These are phyloP conservation scores for Adansonia digitata DNA, from an alignment of 345 rosid genomes.

Conservation along the genomic window DNA sequence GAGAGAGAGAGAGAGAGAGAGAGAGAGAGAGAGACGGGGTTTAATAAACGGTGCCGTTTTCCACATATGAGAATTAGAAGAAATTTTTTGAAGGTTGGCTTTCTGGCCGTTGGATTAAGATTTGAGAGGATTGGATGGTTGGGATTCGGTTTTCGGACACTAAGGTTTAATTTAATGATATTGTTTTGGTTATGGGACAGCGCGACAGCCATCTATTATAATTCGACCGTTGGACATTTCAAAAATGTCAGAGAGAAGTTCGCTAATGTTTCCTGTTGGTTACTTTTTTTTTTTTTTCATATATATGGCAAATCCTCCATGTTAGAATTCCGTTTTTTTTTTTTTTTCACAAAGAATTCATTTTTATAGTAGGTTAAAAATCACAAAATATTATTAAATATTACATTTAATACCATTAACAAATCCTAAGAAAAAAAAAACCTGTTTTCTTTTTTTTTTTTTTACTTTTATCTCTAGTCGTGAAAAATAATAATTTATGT, in stretches of 20 bases:
- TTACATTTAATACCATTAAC: too few species aligned
- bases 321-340: background rate
- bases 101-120: background rate
- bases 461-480: too few species aligned
- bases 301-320: background rate
- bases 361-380: too few species aligned
- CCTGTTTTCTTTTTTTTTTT: too few species aligned
- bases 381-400: too few species aligned
- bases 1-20: background rate
- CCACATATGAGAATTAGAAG: background rate
- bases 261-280: background rate
- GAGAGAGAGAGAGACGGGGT: background rate
- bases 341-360: background rate
- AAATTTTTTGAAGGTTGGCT: background rate
- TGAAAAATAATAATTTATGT: too few species aligned
- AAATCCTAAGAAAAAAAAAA: too few species aligned
- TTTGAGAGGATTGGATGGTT: constrained; percentile 8
- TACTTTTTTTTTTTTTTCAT: background rate
- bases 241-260: background rate
- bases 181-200: background rate
- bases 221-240: constrained; percentile 34
- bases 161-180: background rate
- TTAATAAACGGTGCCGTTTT: background rate
- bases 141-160: background rate
- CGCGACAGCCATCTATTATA: background rate